phyloP scores from a whole-genome alignment of 352 stramenopile species.

The Phytopythium ostracodes region DNA sequence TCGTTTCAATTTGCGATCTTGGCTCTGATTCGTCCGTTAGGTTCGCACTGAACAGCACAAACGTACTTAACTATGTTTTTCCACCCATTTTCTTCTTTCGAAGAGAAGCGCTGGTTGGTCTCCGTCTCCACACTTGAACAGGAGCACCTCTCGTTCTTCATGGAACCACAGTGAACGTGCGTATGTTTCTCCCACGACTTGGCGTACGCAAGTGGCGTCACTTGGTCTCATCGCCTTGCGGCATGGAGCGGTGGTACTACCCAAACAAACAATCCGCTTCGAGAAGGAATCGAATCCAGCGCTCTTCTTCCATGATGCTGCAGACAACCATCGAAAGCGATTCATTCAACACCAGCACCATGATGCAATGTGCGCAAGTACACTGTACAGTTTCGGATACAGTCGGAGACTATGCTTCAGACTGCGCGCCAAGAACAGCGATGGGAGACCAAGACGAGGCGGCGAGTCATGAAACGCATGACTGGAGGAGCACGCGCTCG shows the following conservation, averaged over 20 bases:
- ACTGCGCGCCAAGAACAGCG: neutral
- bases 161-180: neutral
- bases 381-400: too few species aligned
- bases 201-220: neutral
- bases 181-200: neutral
- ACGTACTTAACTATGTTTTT: neutral
- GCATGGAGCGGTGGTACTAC: neutral
- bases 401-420: too few species aligned
- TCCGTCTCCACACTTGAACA: neutral
- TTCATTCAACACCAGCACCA: neutral
- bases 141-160: neutral
- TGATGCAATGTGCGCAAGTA: too few species aligned
- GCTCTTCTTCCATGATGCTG: neutral
- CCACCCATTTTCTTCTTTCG: neutral
- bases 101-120: neutral
- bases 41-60: neutral
- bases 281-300: neutral
- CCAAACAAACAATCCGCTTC: neutral
- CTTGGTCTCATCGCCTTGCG: neutral
- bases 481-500: neutral
- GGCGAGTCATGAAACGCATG: conserved; percentile 2
- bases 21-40: neutral
- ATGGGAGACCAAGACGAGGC: neutral
- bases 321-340: neutral
- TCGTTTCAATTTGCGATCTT: neutral